Conservation (phyloP, 306 rosid genomes). For the Vigna angularis region DNA sequence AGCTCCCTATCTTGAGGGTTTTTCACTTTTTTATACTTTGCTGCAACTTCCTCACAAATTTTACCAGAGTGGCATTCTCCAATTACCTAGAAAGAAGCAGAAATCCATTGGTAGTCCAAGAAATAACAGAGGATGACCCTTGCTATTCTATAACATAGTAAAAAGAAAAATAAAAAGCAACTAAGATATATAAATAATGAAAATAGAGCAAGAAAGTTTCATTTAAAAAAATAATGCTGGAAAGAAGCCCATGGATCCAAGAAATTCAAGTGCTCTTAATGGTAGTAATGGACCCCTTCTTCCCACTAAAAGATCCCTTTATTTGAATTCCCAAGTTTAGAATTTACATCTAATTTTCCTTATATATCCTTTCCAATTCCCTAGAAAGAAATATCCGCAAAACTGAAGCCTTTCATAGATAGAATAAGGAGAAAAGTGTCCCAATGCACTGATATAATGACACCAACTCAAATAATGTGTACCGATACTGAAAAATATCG, state of each 20-base stretch:
- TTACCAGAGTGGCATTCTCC: conserved; percentile 80
- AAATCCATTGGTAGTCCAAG: conserved; percentile 36
- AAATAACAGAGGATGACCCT: conserved; percentile 35
- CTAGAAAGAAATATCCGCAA: neutral
- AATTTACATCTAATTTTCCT: neutral
- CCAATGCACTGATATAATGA: conserved; percentile 1
- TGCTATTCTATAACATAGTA: neutral
- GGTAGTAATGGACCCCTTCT: neutral
- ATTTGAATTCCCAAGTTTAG: neutral
- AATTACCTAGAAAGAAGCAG: conserved; percentile 70
- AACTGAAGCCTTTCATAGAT: neutral
- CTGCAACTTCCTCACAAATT: conserved; percentile 70
- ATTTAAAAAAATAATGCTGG: neutral
- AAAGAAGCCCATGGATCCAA: neutral
- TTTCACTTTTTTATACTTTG: conserved; percentile 64
- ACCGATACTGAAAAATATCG: neutral
- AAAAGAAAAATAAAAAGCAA: neutral
- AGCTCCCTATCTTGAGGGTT: conserved; percentile 66
- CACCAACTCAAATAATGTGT: neutral
- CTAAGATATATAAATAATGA: conserved; percentile 6
- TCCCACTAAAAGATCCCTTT: conserved; percentile 12
- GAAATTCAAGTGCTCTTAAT: conserved; percentile 15
- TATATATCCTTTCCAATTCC: neutral
- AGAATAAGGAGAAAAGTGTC: neutral
- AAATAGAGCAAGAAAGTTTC: neutral